Evolutionary conservation across 2,329 filamentous ascomycete genomes (phyloP).

Genomic region (Didymosphaeria variabile): DNA sequence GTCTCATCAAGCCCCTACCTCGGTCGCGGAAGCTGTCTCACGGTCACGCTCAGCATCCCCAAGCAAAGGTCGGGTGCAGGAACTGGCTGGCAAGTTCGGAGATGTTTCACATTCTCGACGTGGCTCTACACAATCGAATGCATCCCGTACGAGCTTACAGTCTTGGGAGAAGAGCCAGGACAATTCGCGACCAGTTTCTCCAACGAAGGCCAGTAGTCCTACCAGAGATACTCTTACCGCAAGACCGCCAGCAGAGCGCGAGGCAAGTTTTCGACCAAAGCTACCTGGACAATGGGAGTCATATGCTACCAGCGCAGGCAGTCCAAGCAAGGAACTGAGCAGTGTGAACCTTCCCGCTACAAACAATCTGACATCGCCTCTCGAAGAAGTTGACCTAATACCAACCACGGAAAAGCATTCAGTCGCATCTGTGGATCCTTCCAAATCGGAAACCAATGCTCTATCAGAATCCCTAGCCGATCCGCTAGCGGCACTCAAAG

Average conservation of each 20-base stretch:
- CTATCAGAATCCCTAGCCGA: conserved; percentile 42
- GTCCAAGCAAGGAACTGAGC: conserved; percentile 33
- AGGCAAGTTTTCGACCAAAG: conserved; percentile 59
- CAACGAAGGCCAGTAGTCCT: conserved; percentile 35
- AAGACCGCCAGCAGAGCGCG: conserved; percentile 42
- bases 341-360: conserved; percentile 17
- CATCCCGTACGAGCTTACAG: conserved; percentile 50
- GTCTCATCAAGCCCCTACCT: conserved; percentile 40
- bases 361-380: conserved; percentile 22
- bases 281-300: conserved; percentile 65
- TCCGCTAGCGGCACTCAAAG: conserved; percentile 55
- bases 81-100: conserved; percentile 61
- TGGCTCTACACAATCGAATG: conserved; percentile 56
- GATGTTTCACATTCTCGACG: conserved; percentile 57
- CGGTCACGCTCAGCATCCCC: conserved; percentile 55
- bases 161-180: conserved; percentile 53
- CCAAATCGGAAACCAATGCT: conserved; percentile 37
- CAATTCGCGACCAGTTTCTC: conserved; percentile 46
- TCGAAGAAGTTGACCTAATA: conserved; percentile 43
- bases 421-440: conserved; percentile 31
- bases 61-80: conserved; percentile 60
- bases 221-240: conserved; percentile 25
- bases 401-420: conserved; percentile 49
- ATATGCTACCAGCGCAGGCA: conserved; percentile 52
- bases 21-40: conserved; percentile 40